phyloP scores from a whole-genome alignment of 345 rosid genomes.

The Sonneratia caseolaris region DNA sequence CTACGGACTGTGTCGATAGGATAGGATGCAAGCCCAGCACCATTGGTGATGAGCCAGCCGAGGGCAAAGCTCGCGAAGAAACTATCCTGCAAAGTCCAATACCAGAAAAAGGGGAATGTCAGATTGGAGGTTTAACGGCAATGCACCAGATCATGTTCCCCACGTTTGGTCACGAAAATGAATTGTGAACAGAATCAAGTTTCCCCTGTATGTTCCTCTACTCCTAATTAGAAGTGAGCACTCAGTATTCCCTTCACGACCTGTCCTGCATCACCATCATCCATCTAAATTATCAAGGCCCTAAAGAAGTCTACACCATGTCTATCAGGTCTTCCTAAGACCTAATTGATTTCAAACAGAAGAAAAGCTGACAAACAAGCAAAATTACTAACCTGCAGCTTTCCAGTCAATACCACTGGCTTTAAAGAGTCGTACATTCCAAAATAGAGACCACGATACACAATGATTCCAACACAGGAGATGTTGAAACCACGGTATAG shows the following conservation, averaged over 20 bases:
- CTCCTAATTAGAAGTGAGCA: background rate
- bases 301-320: background rate
- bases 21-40: slow-evolving; percentile 84
- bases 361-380: background rate
- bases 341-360: background rate
- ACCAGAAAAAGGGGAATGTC: background rate
- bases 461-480: slow-evolving; percentile 72
- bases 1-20: slow-evolving; percentile 88
- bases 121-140: background rate
- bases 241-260: background rate
- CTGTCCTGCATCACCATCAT: background rate
- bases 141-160: background rate
- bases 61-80: slow-evolving; percentile 80
- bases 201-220: background rate
- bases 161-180: background rate
- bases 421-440: slow-evolving; percentile 85
- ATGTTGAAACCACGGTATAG: slow-evolving; percentile 87
- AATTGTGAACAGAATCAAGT: background rate
- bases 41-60: slow-evolving; percentile 85
- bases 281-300: background rate
- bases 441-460: slow-evolving; percentile 82
- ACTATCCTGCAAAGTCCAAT: slow-evolving; percentile 50
- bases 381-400: slow-evolving; percentile 34
- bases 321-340: background rate
- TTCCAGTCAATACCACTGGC: slow-evolving; percentile 60